phyloP scores from a whole-genome alignment of 2,329 filamentous ascomycete genomes.

The Colletotrichum somersetense region DNA sequence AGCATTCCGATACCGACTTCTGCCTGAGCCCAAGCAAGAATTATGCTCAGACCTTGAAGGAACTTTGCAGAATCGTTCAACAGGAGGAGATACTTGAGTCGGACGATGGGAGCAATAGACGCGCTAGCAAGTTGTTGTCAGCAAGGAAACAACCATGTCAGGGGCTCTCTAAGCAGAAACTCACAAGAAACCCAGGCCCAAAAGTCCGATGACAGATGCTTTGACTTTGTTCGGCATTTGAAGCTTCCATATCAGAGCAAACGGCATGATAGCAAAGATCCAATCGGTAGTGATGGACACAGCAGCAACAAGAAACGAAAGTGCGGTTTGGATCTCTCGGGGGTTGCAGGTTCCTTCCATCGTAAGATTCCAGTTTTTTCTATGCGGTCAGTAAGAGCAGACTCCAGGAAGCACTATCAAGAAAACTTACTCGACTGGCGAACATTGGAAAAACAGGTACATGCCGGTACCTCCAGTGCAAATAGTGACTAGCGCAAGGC shows the following conservation, averaged over 20 bases:
- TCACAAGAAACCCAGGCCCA: constrained; percentile 36
- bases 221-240: constrained; percentile 35
- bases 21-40: constrained; percentile 37
- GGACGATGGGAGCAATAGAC: constrained; percentile 36
- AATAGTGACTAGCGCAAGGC: constrained; percentile 28
- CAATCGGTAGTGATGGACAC: constrained; percentile 37
- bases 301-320: constrained; percentile 37
- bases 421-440: constrained; percentile 30
- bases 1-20: constrained; percentile 40
- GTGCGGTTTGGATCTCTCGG: constrained; percentile 30
- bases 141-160: background rate
- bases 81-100: constrained; percentile 35
- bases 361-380: constrained; percentile 28
- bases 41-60: constrained; percentile 26
- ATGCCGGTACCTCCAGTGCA: constrained; percentile 40
- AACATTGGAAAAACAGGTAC: constrained; percentile 38
- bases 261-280: constrained; percentile 35
- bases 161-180: background rate
- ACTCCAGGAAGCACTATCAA: accelerated
- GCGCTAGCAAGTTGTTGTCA: constrained; percentile 13
- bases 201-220: constrained; percentile 29
- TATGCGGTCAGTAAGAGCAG: background rate
- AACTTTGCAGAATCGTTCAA: constrained; percentile 37
- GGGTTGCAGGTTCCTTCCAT: constrained; percentile 24
- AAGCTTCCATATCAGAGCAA: constrained; percentile 35